phyloP scores from a whole-genome alignment of 352 stramenopile species.

The Thraustochytrium sp. region DNA sequence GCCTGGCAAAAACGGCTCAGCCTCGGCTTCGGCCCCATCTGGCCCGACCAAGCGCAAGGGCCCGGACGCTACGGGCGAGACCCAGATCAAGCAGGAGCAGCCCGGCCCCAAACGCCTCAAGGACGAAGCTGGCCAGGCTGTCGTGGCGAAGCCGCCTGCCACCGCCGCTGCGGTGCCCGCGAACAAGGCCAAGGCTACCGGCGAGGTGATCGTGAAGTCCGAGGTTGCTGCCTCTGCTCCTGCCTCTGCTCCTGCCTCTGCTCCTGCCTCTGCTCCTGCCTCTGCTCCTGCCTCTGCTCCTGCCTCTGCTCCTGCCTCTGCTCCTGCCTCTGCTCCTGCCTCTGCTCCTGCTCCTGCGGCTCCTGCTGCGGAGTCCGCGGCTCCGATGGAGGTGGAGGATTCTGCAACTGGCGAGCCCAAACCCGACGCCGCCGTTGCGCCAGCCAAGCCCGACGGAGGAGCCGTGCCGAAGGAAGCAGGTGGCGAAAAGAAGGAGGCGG shows the following conservation, averaged over 20 bases:
- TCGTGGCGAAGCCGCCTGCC: not conserved
- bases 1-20: no score
- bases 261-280: no score
- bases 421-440: not conserved
- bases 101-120: not conserved
- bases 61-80: not conserved
- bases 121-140: not conserved
- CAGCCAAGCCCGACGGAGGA: not conserved
- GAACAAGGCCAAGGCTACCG: not conserved
- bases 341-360: no score
- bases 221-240: no score
- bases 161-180: not conserved
- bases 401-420: not conserved
- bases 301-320: no score
- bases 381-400: not conserved
- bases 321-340: no score
- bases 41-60: not conserved
- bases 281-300: no score
- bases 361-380: no score
- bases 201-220: not conserved
- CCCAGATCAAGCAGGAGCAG: not conserved
- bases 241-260: no score
- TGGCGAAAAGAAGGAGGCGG: not conserved
- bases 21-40: no score
- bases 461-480: not conserved